Conservation (phyloP, 768 basidiomycete genomes). For the Boletus eberwhitei region DNA sequence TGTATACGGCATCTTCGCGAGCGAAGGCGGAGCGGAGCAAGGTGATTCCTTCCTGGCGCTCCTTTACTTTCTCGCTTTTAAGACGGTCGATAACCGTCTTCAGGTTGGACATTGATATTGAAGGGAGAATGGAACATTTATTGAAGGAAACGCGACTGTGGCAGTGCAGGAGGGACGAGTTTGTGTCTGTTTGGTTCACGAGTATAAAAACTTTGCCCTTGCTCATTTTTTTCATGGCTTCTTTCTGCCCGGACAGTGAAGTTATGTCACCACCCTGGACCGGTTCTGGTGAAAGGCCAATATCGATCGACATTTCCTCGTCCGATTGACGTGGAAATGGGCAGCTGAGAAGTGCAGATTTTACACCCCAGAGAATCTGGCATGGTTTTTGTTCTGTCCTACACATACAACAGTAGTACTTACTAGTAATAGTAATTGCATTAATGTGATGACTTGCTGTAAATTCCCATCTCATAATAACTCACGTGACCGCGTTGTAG, state of each 20-base stretch:
- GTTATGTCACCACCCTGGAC: slow-evolving; percentile 56
- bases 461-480: too few relatives aligned
- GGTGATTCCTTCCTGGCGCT: slow-evolving; percentile 61
- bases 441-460: too few relatives aligned
- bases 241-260: slow-evolving; percentile 77
- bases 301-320: slow-evolving; percentile 45
- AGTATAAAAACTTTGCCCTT: slow-evolving; percentile 22
- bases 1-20: slow-evolving; percentile 42
- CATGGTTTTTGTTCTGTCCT: slow-evolving; percentile 36
- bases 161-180: slow-evolving; percentile 11
- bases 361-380: slow-evolving; percentile 26
- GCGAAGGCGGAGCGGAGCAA: slow-evolving; percentile 51
- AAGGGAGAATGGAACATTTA: slow-evolving; percentile 2
- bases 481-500: slow-evolving; percentile 21
- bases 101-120: slow-evolving; percentile 43
- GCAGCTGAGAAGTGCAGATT: slow-evolving; percentile 42
- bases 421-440: too few relatives aligned
- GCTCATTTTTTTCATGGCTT: slow-evolving; percentile 40
- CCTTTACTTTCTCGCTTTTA: slow-evolving; percentile 62
- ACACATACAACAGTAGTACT: slow-evolving; percentile 18
- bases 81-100: slow-evolving; percentile 49
- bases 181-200: slow-evolving; percentile 29
- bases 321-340: slow-evolving; percentile 57
- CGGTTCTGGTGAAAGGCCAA: slow-evolving; percentile 83
- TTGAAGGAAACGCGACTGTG: slow-evolving; percentile 16